A percentile compares a stretch with the other conserved stretches of the same genome.
Conservation (phyloP, 345 rosid genomes). For the Erysimum cheiranthoides region DNA sequence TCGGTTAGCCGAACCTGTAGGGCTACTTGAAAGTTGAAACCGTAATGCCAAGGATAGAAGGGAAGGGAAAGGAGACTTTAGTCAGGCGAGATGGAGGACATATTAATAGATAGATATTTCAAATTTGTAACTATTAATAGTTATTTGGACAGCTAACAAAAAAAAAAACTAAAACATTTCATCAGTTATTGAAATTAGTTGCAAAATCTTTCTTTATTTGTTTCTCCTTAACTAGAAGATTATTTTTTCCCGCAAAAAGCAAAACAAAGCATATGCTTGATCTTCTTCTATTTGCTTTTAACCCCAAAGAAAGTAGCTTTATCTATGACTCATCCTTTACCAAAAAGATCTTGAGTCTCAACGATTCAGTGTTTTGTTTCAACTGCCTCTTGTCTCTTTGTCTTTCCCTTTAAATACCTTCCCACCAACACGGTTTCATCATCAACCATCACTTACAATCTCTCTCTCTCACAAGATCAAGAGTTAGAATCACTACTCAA, state of each 20-base stretch:
- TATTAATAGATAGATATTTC: too few relatives aligned
- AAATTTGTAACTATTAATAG: too few relatives aligned
- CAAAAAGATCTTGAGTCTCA: conserved; percentile 23
- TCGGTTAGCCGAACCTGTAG: too few relatives aligned
- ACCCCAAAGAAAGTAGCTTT: conserved; percentile 38
- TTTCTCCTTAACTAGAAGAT: too few relatives aligned
- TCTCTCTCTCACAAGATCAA: conserved; percentile 27
- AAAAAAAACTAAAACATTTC: conserved; percentile 19
- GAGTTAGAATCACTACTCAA: conserved; percentile 25
- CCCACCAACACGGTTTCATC: conserved; percentile 27
- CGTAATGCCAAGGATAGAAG: conserved; percentile 80
- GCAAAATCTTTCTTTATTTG: too few relatives aligned
- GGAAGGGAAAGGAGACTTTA: conserved; percentile 96
- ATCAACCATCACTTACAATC: conserved; percentile 29
- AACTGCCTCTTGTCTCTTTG: conserved; percentile 38
- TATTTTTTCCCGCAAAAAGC: too few relatives aligned
- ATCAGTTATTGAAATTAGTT: conserved; percentile 10
- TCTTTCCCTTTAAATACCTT: conserved; percentile 42
- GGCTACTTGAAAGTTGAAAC: conserved; percentile 54
- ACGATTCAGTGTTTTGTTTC: conserved; percentile 9
- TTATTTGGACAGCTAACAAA: too few relatives aligned
- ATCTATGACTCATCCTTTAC: conserved; percentile 37
- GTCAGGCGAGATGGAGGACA: conserved; percentile 99
- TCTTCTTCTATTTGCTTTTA: too few relatives aligned
- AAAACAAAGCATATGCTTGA: too few relatives aligned